Base-by-base conservation (phyloP, 805 yeast species). In the Komagataella phaffii region DNA sequence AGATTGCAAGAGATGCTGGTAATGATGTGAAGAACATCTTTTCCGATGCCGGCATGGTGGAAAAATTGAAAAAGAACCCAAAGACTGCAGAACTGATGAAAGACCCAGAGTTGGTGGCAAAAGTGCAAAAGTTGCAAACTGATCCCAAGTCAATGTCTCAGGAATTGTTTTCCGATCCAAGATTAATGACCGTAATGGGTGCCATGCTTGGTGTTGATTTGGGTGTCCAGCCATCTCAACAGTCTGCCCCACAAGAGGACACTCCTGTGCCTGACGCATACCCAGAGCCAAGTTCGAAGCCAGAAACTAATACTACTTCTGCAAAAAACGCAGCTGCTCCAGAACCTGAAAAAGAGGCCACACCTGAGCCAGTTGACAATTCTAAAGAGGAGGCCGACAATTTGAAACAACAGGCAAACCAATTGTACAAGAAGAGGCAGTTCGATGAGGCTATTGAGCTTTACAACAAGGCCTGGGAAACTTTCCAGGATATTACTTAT, bases 381-480 rank as follows among this genome's bases (percentile, higher is more conserved):
- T 59, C 59, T 7, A 78, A 77, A 61, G 69, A 62, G 3, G 70
- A 72, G 51, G 90, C 95, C 40, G 86, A 82, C 56, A 76, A 71
- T 14, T 81, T 77, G 54, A 93, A 93, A 66, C 85, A 85, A 4
- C 79, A 82, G 66, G 99, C 97, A 57, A 93, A 93, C 70, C 73
- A 76, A 49, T 72, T 86, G 48, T 93, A 93, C 76, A 93, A 93
- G 69, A 73, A 82, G 57, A 85, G 85, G 65, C 75, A 89, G 62
- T 93, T 93, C 58, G 96, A 88, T 63, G 96, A 85, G 62, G 99
- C 99, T 47, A 91, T 93, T 64, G 88, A 71, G 53, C 73, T 80
- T 55, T 93, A 93, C 71, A 74, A 86, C 64, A 77, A 81, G 63
- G 99, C 99, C 1, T 93, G 88, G 85, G 85, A 82, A 40, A 65